Evolutionary conservation across 2,329 filamentous ascomycete genomes (phyloP), one percentile per base, ranked within the genome.

Genomic region (Mycosphaerella sp.): DNA sequence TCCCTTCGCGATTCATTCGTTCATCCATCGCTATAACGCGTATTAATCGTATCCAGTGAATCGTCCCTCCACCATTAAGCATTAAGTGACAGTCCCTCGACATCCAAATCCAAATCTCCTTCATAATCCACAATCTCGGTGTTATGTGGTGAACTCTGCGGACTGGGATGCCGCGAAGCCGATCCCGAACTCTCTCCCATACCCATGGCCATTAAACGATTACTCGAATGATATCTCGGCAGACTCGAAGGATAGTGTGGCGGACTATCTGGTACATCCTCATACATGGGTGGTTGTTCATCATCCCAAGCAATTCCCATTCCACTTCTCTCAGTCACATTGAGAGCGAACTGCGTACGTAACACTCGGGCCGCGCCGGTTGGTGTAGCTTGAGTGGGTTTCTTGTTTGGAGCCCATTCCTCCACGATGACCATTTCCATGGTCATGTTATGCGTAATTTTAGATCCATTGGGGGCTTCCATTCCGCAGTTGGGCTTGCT

Each of bases 221-320:
- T 49, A 40, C 37, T 34, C 2, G 30, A 34, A 34, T 34, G 30
- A n/a, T 34, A 34, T 34, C 30, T 2, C 13, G 30, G 30, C 30
- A 34, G 30, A 34, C 68, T 60, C 37, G 55, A 53, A 18, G 70
- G 69, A 59, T 76, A 77, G 40, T 70, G 70, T 7, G 91, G 91
- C 43, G 91, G 91, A 62, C 85, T 89, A 2, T 82, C 84, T 0
- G 91, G 90, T 37, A 97, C 89, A 66, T 97, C 89, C 70, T 93
- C 86, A 71, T 98, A 98, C 60, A 94, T 81, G 0, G 91, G 91
- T 10, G 91, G 91, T 64, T 87, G 84, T 74, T 98, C 91, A 71
- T 96, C 91, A 62, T 97, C 91, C 91, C 93, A 98, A 61, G 86
- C 88, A 62, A 98, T 90, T 44, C 91, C 90, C 66, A 95, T 79